phyloP scores from a whole-genome alignment of 164 flowering plant species.

The Umbilicus rupestris region DNA sequence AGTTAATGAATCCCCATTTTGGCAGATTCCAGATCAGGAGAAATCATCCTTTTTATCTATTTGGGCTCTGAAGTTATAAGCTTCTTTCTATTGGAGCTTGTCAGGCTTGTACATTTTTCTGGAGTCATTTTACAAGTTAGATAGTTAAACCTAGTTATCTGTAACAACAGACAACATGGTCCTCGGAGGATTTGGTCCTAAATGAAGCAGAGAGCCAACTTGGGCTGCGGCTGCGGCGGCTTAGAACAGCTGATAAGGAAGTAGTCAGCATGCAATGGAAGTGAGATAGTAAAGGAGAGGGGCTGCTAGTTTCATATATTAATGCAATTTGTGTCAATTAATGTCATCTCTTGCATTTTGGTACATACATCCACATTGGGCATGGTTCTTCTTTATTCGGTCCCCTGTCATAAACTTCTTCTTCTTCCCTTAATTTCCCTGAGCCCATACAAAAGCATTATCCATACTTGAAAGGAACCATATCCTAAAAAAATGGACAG shows the following conservation, averaged over 20 bases:
- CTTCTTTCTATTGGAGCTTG: too few relatives aligned
- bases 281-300: not conserved
- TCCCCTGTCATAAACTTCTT: not conserved
- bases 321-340: conserved; percentile 3
- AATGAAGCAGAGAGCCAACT: not conserved
- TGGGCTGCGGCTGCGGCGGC: not conserved
- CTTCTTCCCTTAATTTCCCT: not conserved
- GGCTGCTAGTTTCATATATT: too few relatives aligned
- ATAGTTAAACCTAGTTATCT: too few relatives aligned
- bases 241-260: not conserved
- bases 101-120: too few relatives aligned
- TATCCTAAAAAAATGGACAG: not conserved
- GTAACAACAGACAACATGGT: not conserved
- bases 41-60: too few relatives aligned
- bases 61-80: too few relatives aligned
- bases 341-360: not conserved
- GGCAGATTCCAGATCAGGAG: too few relatives aligned
- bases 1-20: too few relatives aligned
- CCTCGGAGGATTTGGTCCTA: not conserved
- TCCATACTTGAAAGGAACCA: not conserved
- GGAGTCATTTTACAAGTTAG: too few relatives aligned
- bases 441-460: not conserved
- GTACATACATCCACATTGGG: not conserved
- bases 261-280: not conserved
- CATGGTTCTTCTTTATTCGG: not conserved